Conservation (phyloP, 495 filamentous ascomycete species). For the Aspergillus panamensis region DNA sequence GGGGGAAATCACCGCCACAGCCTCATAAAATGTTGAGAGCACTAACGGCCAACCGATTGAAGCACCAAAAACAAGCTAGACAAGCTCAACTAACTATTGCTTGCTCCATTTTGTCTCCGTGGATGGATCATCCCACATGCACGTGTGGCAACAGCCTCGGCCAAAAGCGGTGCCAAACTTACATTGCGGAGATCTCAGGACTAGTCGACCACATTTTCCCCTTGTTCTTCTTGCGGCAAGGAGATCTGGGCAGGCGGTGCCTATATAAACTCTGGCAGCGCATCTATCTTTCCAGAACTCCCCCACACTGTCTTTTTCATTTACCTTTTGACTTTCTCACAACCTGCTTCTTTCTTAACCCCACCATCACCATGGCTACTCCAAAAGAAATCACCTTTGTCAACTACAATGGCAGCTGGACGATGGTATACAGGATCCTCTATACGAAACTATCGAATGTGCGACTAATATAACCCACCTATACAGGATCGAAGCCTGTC, state of each 20-base stretch:
- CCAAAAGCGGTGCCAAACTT: background rate
- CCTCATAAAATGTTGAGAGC: background rate
- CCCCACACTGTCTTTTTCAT: background rate
- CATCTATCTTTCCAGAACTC: background rate
- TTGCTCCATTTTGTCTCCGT: background rate
- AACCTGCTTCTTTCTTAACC: background rate
- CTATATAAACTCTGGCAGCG: background rate
- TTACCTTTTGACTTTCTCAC: background rate
- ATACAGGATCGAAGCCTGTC: conserved; percentile 77
- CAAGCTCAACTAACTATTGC: background rate
- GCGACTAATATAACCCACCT: conserved; percentile 3
- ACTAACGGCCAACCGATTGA: background rate
- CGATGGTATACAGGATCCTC: conserved; percentile 59
- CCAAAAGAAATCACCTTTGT: conserved; percentile 67
- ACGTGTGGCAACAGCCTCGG: conserved; percentile 11
- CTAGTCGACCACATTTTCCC: background rate
- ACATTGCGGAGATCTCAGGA: conserved; percentile 1
- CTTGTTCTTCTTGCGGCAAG: background rate
- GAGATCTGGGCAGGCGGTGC: background rate
- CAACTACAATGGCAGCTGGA: conserved; percentile 73
- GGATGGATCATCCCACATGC: conserved; percentile 9
- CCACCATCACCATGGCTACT: conserved; percentile 68
- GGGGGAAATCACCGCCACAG: background rate
- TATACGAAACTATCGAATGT: background rate
- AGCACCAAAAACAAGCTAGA: background rate